Base-by-base conservation (phyloP, 768 basidiomycete genomes). In the Panellus pusillus region DNA sequence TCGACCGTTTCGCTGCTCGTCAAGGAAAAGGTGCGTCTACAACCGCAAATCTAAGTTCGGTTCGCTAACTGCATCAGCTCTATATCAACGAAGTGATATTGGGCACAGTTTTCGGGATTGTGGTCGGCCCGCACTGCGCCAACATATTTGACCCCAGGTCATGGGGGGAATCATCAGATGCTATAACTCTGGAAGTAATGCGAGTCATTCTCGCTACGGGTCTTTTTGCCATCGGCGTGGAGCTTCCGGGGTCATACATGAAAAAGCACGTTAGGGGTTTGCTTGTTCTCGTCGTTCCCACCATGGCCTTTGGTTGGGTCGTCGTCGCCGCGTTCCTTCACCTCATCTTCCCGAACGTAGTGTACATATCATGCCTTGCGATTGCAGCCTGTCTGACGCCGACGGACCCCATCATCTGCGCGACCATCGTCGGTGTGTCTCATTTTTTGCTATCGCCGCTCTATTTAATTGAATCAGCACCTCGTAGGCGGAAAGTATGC, bases 31-130 rank as follows among this genome's bases (percentile, higher is more conserved):
- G 90, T 88, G 42, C 11, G 68, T 63, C 5, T 19, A 15, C 31
- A 5, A 38, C 8, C 12, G 17, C 19, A 17, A 35, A 39, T 41
- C 3, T 4, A 18, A 27, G 45, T 28, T 11, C 48, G 13, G 15
- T 40, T 37, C 44, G 27, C 15, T 44, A 27, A 47, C 14, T 18
- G 15, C 6, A 17, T 14, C 46, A 91, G 82, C 64, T 96, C 6
- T 97, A 88, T 64, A 82, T 97, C 59, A 97, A 93, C 61, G 96
- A 99, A 75, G 94, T 96, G 32, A 86, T 95, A 28, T 84, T 97
- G 24, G 94, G 93, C 1, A 95, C 93, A 0, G 77, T 78, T 0
- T 86, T 85, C 52, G 81, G 82, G 5, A 68, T 83, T 40, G 55
- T 83, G 44, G 79, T 89, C 48, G 90, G 93, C 2, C 94, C 92